These are phyloP conservation scores for Trichoderma harzianum DNA, from an alignment of 2,329 filamentous ascomycete species.

Conservation along the genomic window DNA sequence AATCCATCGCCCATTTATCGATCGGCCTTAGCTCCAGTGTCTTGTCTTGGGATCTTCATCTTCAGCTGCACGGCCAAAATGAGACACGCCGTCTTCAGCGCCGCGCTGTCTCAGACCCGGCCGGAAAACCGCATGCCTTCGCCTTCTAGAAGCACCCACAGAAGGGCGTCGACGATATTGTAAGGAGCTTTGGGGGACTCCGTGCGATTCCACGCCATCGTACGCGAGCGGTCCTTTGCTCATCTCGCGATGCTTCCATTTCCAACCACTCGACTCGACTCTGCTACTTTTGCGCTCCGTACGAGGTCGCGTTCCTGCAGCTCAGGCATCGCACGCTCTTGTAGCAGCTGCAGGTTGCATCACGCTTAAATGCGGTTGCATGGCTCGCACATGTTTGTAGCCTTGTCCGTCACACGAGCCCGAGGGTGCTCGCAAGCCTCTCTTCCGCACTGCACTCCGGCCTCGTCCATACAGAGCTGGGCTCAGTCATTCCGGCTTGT, in stretches of 20 bases:
- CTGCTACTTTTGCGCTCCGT: background rate
- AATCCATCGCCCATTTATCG: background rate
- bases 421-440: background rate
- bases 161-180: background rate
- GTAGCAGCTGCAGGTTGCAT: constrained; percentile 10
- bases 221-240: constrained; percentile 13
- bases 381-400: background rate
- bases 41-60: constrained; percentile 6
- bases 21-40: constrained; percentile 1
- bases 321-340: background rate
- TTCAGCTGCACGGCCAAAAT: background rate
- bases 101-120: constrained; percentile 3
- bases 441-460: background rate
- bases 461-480: background rate
- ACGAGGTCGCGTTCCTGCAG: constrained; percentile 6
- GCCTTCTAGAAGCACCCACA: constrained; percentile 8
- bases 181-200: constrained; percentile 7
- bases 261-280: background rate
- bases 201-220: background rate
- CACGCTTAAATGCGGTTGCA: background rate
- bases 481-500: background rate
- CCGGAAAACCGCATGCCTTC: background rate
- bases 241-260: constrained; percentile 4
- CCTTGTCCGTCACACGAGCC: constrained; percentile 5
- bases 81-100: constrained; percentile 9